Evolutionary conservation across 176 grass and related monocot genomes (phyloP).

Genomic region (Rhipidocladum racemiflorum): DNA sequence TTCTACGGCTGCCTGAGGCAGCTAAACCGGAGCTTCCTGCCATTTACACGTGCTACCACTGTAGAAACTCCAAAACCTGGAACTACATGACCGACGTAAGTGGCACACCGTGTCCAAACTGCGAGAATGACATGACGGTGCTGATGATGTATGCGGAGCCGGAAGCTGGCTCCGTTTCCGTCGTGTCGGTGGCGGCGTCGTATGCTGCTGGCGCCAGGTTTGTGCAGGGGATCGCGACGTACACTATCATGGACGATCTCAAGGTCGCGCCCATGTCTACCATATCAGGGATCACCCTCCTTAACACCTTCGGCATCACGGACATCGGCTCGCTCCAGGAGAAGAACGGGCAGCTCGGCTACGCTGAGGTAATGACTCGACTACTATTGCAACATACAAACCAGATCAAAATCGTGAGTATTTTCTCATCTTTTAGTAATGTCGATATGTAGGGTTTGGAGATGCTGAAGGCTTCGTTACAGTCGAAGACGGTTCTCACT

Average conservation of each 20-base stretch:
- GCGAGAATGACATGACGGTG: no score
- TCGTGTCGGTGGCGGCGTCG: no score
- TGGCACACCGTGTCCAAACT: no score
- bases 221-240: background rate
- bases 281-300: slow-evolving; percentile 26
- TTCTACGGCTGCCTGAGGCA: background rate
- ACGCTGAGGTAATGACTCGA: background rate
- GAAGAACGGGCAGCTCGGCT: slow-evolving; percentile 37
- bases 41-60: background rate
- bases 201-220: no score
- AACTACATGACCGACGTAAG: background rate
- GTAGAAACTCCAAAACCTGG: no score
- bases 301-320: slow-evolving; percentile 24
- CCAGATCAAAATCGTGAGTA: background rate
- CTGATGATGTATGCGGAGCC: no score
- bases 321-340: slow-evolving; percentile 25
- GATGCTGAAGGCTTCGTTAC: slow-evolving; percentile 34
- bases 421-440: background rate
- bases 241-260: slow-evolving; percentile 49
- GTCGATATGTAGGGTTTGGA: slow-evolving; percentile 21
- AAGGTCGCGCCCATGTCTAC: slow-evolving; percentile 42
- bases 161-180: no score
- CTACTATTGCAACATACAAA: background rate
- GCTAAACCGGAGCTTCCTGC: background rate
- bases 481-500: slow-evolving; percentile 42